A percentile compares a stretch with the other conserved stretches of the same genome.
These are phyloP conservation scores for Coniella vitis DNA, from an alignment of 2,329 filamentous ascomycete species.

Conservation along the genomic window DNA sequence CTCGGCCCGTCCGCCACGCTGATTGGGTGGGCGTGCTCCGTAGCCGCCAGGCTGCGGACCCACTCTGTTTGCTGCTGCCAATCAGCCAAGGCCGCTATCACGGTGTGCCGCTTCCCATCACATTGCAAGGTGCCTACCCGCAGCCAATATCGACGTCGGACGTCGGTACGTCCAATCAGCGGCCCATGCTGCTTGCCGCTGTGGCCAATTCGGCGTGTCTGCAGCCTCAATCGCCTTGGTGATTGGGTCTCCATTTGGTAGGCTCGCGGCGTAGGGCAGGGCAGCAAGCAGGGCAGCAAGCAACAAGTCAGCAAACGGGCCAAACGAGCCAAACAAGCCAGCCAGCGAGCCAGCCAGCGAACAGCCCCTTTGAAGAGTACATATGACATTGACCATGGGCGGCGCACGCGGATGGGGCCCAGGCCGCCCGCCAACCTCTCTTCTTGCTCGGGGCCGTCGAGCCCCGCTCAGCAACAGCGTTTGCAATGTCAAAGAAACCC, in stretches of 20 bases:
- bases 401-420: too few species aligned
- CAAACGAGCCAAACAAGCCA: too few species aligned
- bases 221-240: conserved; percentile 2
- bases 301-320: too few species aligned
- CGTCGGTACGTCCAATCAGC: conserved; percentile 7
- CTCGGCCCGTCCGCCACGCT: neutral
- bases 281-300: too few species aligned
- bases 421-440: too few species aligned
- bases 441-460: too few species aligned
- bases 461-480: too few species aligned
- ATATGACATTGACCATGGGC: too few species aligned
- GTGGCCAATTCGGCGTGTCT: conserved; percentile 2
- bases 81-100: conserved; percentile 14
- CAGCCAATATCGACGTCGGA: conserved; percentile 6
- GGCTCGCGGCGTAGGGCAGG: too few species aligned
- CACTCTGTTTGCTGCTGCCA: conserved; percentile 10
- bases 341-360: too few species aligned
- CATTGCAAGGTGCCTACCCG: conserved; percentile 1
- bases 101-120: conserved; percentile 7
- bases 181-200: conserved; percentile 11
- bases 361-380: too few species aligned
- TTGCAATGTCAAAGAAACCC: too few species aligned
- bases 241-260: conserved; percentile 8
- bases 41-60: conserved; percentile 15
- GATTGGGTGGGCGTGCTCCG: conserved; percentile 12